Percentiles rank a stretch among this genome's conserved stretches.
These are phyloP conservation scores for Emergomyces orientalis DNA, from an alignment of 2,329 filamentous ascomycete species.

Conservation along the genomic window DNA sequence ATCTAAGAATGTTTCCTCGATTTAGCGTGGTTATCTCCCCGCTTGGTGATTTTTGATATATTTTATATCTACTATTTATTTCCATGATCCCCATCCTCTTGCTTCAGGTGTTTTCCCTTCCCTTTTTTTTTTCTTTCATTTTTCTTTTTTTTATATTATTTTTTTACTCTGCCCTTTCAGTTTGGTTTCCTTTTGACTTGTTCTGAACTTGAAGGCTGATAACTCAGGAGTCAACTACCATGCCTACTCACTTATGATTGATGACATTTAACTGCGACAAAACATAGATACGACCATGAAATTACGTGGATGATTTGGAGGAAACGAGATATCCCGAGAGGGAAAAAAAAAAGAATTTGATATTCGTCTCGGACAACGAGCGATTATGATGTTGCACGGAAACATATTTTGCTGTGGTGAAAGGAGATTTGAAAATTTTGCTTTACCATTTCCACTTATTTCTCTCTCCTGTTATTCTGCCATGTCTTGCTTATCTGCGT, in stretches of 20 bases:
- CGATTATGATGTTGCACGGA: not conserved
- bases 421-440: not conserved
- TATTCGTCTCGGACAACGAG: not conserved
- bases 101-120: not conserved
- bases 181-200: not conserved
- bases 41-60: not conserved
- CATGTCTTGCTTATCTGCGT: not conserved
- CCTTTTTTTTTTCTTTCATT: not conserved
- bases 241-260: not conserved
- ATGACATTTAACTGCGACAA: not conserved
- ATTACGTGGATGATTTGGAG: not conserved
- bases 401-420: not conserved
- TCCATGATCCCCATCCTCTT: not conserved
- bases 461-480: not conserved
- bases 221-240: not conserved
- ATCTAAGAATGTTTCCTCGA: not conserved
- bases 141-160: not conserved
- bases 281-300: not conserved
- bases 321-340: not conserved
- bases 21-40: not conserved
- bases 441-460: too few relatives aligned
- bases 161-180: not conserved
- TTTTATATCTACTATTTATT: not conserved
- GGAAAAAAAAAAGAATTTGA: not conserved
- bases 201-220: not conserved